Percentiles rank a stretch among this genome's conserved stretches.
Conservation (phyloP, 192 early-diverging fungal species). For the Coemansia sp. region DNA sequence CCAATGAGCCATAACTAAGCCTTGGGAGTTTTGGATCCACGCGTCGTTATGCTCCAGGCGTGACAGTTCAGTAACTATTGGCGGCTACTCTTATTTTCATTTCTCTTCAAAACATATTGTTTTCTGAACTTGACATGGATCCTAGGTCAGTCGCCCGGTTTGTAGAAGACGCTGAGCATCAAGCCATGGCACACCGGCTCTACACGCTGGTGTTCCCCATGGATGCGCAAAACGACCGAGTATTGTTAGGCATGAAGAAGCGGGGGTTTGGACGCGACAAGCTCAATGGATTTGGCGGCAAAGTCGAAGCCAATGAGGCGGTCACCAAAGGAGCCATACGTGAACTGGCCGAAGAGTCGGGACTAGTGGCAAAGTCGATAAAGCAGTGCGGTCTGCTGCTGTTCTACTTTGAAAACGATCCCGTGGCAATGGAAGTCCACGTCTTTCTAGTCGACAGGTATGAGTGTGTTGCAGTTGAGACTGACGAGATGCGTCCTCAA, state of each 20-base stretch:
- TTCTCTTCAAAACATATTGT: neutral
- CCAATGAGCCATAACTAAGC: conserved; percentile 2
- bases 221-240: conserved; percentile 14
- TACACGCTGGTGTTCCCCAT: conserved; percentile 51
- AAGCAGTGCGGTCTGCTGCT: conserved; percentile 58
- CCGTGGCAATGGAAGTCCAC: conserved; percentile 65
- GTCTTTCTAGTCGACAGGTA: conserved; percentile 55
- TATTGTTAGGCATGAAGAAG: conserved; percentile 78
- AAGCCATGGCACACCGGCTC: conserved; percentile 25
- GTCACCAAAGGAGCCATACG: conserved; percentile 60
- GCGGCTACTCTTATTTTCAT: neutral
- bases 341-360: conserved; percentile 64
- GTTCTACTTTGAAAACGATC: conserved; percentile 66
- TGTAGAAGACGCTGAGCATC: conserved; percentile 31
- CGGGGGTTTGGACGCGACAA: conserved; percentile 70
- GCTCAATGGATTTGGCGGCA: conserved; percentile 79
- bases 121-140: conserved; percentile 11
- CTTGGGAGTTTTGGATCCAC: neutral
- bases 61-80: neutral
- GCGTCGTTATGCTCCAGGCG: neutral
- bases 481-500: conserved; percentile 74
- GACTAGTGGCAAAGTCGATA: conserved; percentile 42
- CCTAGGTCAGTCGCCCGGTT: conserved; percentile 32
- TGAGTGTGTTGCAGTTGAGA: conserved; percentile 57
- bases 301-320: conserved; percentile 68